A percentile compares a stretch with the other conserved stretches of the same genome.
Evolutionary conservation across 768 basidiomycete genomes (phyloP).

Genomic region (Suillus occidentalis): DNA sequence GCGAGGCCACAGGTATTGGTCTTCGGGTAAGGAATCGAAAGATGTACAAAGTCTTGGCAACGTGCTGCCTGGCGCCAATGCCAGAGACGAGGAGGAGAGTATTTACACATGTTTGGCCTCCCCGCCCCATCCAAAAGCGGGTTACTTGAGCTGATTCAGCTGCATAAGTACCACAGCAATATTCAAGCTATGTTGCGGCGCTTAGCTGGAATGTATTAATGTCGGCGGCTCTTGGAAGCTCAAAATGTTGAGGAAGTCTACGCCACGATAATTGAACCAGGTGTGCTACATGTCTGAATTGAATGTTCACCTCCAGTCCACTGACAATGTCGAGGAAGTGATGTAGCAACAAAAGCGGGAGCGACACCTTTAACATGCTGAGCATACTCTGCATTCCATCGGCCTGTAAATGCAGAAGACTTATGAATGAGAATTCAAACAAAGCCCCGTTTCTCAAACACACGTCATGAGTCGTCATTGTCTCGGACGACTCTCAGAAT

Average conservation of each 20-base stretch:
- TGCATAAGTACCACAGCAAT: not conserved
- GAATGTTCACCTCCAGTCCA: not conserved
- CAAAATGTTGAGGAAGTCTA: not conserved
- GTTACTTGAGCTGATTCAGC: not conserved
- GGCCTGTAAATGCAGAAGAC: not conserved
- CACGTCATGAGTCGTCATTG: not conserved
- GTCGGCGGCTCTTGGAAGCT: not conserved
- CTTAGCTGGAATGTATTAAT: not conserved
- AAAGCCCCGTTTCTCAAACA: not conserved
- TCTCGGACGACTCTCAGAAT: not conserved
- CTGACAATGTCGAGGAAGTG: not conserved
- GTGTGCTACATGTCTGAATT: not conserved
- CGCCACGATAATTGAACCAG: not conserved
- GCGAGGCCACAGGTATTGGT: not conserved
- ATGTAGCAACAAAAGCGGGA: not conserved
- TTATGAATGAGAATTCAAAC: not conserved
- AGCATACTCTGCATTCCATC: not conserved
- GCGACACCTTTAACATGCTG: not conserved
- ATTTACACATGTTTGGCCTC: not conserved
- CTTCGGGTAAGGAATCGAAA: not conserved
- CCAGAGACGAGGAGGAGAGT: conserved; percentile 6
- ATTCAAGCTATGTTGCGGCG: not conserved
- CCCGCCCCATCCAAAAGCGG: not conserved
- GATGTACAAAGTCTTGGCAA: not conserved
- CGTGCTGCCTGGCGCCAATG: conserved; percentile 1